Base-by-base conservation (phyloP, 208 protist species). In the Leishmania gerbilli region DNA sequence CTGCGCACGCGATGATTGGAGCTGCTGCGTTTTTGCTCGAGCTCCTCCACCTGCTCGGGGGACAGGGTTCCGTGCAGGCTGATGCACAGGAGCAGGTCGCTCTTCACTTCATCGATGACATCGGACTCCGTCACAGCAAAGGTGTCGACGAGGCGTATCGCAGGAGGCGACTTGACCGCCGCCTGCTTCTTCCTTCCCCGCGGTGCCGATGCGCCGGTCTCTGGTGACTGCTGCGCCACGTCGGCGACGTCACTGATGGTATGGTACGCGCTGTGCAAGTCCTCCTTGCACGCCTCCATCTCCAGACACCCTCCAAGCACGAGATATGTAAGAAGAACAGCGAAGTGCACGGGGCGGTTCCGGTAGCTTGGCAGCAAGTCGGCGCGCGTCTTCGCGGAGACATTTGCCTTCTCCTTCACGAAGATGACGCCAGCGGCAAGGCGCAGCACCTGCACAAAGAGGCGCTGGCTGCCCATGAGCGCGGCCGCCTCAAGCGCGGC, bases 381-480 rank as follows among this genome's bases (percentile, higher is more conserved):
- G 9, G 87, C 81, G 72, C 76, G 51, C 7, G 71, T 60, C 74
- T 89, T 91, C 4, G 71, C 37, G 1, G 72, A 77, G 11, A 56
- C 64, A 3, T 34, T 53, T 0, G 51, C 58, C n/a, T 65, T 76
- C n/a, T 89, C 89, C 53, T 81, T 82, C 37, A 82, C 80, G 34
- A 58, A 74, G 1, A 85, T 60, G 3, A 74, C 72, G 34, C 69
- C 37, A 6, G 87, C 84, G 13, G 88, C 77, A 49, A 93, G 71
- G 53, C 94, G 91, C 31, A 93, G 81, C 34, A 97, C 72, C 75
- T 96, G 94, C 45, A 96, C 79, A 62, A 94, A 92, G 19, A 97
- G 82, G 17, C 91, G 85, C 34, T 95, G 91, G 42, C 92, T 87
- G 8, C 87, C 87, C 51, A 95, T 58, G 11, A 84, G 71, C 0